Base-by-base conservation (phyloP, 768 basidiomycete genomes). In the Collybia sp. region DNA sequence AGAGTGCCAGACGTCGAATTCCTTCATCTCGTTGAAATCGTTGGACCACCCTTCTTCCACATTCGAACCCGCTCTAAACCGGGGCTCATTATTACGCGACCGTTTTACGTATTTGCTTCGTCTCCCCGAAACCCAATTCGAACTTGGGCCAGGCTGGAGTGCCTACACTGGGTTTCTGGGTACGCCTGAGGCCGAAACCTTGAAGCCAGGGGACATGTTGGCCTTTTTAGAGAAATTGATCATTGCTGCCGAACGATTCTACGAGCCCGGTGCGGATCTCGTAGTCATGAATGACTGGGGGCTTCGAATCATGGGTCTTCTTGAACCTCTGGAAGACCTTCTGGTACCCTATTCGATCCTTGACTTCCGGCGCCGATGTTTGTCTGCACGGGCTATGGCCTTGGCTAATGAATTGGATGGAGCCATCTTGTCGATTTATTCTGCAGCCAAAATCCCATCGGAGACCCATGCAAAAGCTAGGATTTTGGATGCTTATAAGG, bases 381-480 rank as follows among this genome's bases (percentile, higher is more conserved):
- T 67, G 38, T 46, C 60, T 35, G 59, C 63, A 11, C 64, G 64
- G 18, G 58, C 58, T 5, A 45, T 51, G 12, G 72, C 75, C 5
- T 58, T 74, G 57, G n/a, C 51, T 20, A 72, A 67, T 8, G 57
- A 70, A 38, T 30, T 69, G 11, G 55, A 64, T 19, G 60, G 61
- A 19, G 73, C 75, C 3, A 53, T 58, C 10, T 46, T 53, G 5
- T 42, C 63, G 17, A 45, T 64, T 25, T 64, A 51, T 19, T 49
- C 59, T 30, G 58, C 66, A 37, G 48, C 52, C 43, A 49, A 48
- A 16, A 46, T 55, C 3, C 42, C 53, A 2, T 49, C 63, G 33
- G 34, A 44, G 2, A 53, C 57, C 9, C 40, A 58, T 31, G 56
- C 61, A 34, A 59, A 49, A 13, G 49, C 40, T 8, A 46, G 52